These are phyloP conservation scores for Macrocybe gigantea DNA, from an alignment of 768 basidiomycete genomes.

Conservation along the genomic window DNA sequence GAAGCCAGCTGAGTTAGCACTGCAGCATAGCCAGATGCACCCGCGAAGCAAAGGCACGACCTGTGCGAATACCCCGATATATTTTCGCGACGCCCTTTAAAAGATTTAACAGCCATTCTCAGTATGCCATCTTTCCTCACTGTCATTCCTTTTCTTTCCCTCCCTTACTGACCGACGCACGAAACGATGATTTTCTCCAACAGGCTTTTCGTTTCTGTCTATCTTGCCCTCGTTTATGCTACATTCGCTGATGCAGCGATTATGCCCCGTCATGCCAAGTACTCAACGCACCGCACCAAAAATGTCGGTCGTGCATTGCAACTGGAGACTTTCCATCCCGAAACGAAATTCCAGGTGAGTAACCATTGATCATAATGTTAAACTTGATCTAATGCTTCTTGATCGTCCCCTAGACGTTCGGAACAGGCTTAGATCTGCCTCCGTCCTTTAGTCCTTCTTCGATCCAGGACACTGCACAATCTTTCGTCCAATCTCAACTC, in stretches of 20 bases:
- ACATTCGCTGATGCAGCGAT: conserved; percentile 21
- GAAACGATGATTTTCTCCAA: conserved; percentile 5
- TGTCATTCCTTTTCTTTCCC: too few species aligned
- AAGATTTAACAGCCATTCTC: too few species aligned
- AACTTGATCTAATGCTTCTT: background rate
- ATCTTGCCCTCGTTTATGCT: conserved; percentile 15
- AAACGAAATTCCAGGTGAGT: conserved; percentile 15
- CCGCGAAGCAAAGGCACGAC: too few species aligned
- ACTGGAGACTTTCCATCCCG: conserved; percentile 20
- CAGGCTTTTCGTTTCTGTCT: conserved; percentile 18
- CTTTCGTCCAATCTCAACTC: conserved; percentile 10
- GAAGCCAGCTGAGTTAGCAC: too few species aligned
- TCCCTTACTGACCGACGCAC: too few species aligned
- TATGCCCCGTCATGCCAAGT: conserved; percentile 21
- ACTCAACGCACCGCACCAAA: conserved; percentile 23
- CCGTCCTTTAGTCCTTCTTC: conserved; percentile 2
- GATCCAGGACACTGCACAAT: conserved; percentile 8
- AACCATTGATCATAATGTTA: background rate
- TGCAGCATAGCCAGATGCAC: too few species aligned
- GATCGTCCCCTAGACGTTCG: conserved; percentile 8
- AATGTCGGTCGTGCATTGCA: conserved; percentile 17
- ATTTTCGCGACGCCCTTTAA: too few species aligned
- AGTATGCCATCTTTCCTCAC: too few species aligned
- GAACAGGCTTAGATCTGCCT: conserved; percentile 7
- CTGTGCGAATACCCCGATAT: too few species aligned